Evolutionary conservation across 176 grass and related monocot species (phyloP).

Genomic region (Poa pratensis): DNA sequence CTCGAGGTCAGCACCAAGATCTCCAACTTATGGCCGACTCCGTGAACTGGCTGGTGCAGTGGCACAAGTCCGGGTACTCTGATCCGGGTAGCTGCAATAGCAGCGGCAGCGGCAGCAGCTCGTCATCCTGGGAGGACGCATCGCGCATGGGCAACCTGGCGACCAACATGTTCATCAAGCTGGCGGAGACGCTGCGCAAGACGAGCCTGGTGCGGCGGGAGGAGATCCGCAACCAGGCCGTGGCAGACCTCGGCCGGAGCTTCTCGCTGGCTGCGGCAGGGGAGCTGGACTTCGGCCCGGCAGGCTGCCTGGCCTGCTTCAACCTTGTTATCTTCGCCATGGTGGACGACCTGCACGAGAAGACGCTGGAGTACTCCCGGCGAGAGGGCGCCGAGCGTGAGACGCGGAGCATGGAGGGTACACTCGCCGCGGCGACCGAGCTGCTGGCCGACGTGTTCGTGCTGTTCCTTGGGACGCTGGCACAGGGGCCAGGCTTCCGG

Average conservation of each 20-base stretch:
- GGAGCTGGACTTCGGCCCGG: conserved; percentile 64
- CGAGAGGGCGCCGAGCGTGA: conserved; percentile 74
- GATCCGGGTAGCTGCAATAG: conserved; percentile 40
- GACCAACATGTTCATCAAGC: conserved; percentile 78
- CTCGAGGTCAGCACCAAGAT: conserved; percentile 78
- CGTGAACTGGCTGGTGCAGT: conserved; percentile 69
- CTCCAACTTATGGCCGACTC: conserved; percentile 75
- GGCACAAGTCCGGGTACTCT: conserved; percentile 79
- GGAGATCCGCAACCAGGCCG: conserved; percentile 79
- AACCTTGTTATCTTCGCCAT: conserved; percentile 89
- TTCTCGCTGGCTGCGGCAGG: conserved; percentile 51
- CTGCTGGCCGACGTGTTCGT: conserved; percentile 76
- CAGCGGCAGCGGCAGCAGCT: conserved; percentile 1
- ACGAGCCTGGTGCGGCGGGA: conserved; percentile 79
- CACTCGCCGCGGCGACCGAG: conserved; percentile 62
- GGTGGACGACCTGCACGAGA: conserved; percentile 92
- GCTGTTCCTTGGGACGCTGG: conserved; percentile 59
- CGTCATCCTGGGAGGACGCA: conserved; percentile 29
- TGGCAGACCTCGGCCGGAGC: conserved; percentile 60
- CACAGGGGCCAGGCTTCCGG: conserved; percentile 71
- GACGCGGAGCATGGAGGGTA: conserved; percentile 82
- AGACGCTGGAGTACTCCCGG: conserved; percentile 91
- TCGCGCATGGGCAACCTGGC: conserved; percentile 55
- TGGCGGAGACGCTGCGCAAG: conserved; percentile 78
- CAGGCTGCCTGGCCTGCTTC: conserved; percentile 69